phyloP scores from a whole-genome alignment of 345 rosid genomes.

The Citrus maxima region DNA sequence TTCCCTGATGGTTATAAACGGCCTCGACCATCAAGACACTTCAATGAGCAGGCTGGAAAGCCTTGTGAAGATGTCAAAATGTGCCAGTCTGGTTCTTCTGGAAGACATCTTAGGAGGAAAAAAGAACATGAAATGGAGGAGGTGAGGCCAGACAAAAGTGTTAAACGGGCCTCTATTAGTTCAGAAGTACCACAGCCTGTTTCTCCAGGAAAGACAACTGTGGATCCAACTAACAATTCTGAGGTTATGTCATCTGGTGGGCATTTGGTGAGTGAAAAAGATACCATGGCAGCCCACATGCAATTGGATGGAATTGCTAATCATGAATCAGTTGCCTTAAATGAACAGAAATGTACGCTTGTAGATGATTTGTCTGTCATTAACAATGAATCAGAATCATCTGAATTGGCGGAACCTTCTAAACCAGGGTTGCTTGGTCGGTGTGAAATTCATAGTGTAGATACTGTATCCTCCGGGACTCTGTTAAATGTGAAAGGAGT shows the following conservation, averaged over 20 bases:
- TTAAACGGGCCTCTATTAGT: slow-evolving; percentile 45
- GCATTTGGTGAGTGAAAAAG: slow-evolving; percentile 23
- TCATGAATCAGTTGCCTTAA: slow-evolving; percentile 18
- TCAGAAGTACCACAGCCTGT: slow-evolving; percentile 40
- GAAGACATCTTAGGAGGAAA: slow-evolving; percentile 48
- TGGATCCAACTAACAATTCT: slow-evolving; percentile 18
- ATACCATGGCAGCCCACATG: slow-evolving; percentile 10
- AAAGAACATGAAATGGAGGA: slow-evolving; percentile 36
- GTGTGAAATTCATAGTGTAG: slow-evolving; percentile 30
- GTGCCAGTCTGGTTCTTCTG: slow-evolving; percentile 37
- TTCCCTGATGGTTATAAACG: slow-evolving; percentile 60
- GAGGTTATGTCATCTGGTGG: slow-evolving; percentile 21
- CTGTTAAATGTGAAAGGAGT: slow-evolving; percentile 21
- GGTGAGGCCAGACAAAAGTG: slow-evolving; percentile 38
- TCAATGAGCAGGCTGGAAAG: slow-evolving; percentile 41
- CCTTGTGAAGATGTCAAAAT: slow-evolving; percentile 42
- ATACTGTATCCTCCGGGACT: slow-evolving; percentile 22
- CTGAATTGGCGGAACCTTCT: slow-evolving; percentile 24
- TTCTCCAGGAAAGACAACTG: slow-evolving; percentile 41
- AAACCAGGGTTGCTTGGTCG: slow-evolving; percentile 21
- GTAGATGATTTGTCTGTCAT: slow-evolving; percentile 23
- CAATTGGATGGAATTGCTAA: slow-evolving; percentile 19
- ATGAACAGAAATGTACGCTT: slow-evolving; percentile 26
- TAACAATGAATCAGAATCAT: slow-evolving; percentile 30
- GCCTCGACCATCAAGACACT: slow-evolving; percentile 47